These are phyloP conservation scores for Plectosphaerella sp. DNA, from an alignment of 2,329 filamentous ascomycete genomes.

Conservation along the genomic window DNA sequence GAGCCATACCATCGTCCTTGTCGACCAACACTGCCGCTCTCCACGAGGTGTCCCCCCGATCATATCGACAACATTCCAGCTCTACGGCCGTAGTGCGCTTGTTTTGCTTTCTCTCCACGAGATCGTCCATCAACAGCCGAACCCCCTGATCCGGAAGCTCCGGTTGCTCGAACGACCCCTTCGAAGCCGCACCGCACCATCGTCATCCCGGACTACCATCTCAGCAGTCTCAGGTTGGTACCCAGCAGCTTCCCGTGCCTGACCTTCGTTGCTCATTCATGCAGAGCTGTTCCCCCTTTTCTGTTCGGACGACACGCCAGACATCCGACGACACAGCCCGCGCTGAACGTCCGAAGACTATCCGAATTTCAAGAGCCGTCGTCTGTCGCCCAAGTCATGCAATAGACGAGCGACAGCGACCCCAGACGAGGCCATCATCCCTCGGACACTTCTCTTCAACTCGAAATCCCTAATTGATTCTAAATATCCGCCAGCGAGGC, in stretches of 20 bases:
- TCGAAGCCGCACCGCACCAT: too few relatives aligned
- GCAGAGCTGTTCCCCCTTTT: background rate
- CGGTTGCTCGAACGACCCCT: too few relatives aligned
- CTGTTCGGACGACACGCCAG: slow-evolving; percentile 1
- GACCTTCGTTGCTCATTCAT: background rate
- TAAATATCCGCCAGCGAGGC: background rate
- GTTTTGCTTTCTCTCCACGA: too few relatives aligned
- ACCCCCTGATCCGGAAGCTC: too few relatives aligned
- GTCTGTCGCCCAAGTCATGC: background rate
- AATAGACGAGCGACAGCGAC: background rate
- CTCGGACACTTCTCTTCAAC: background rate
- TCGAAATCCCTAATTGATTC: background rate
- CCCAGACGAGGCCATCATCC: background rate
- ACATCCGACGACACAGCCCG: background rate
- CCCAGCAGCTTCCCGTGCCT: too few relatives aligned
- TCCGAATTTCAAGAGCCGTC: too few relatives aligned
- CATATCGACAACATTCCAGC: background rate
- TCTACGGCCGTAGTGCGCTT: background rate
- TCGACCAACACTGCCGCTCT: background rate
- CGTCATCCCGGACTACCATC: too few relatives aligned
- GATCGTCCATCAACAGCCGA: too few relatives aligned
- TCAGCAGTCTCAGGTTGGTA: background rate
- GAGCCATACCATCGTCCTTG: background rate
- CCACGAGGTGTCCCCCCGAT: background rate
- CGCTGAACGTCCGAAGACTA: too few relatives aligned